phyloP scores from a whole-genome alignment of 2,329 filamentous ascomycete species.

The Trichoderma citrinoviride region DNA sequence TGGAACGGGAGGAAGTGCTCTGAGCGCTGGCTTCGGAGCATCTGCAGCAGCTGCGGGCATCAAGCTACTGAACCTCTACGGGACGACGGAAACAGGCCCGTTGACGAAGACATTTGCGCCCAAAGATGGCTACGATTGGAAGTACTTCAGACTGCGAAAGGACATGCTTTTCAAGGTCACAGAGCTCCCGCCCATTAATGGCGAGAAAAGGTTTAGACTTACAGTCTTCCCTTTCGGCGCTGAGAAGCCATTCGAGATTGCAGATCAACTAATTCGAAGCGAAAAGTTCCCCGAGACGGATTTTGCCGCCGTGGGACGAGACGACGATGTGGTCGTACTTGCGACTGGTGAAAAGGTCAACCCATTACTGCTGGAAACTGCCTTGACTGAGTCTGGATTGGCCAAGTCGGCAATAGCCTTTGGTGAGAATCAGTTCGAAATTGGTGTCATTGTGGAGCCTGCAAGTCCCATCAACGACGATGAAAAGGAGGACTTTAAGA shows the following conservation, averaged over 20 bases:
- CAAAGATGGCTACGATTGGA: conserved; percentile 32
- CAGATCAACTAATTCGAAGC: conserved; percentile 35
- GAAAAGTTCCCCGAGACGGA: conserved; percentile 28
- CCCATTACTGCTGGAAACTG: conserved; percentile 27
- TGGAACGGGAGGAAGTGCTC: conserved; percentile 34
- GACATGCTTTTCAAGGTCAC: conserved; percentile 31
- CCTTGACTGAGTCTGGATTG: conserved; percentile 23
- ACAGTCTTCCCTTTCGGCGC: conserved; percentile 32
- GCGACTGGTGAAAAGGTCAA: conserved; percentile 30
- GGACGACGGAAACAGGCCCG: conserved; percentile 37
- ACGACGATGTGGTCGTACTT: conserved; percentile 33
- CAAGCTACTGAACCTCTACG: conserved; percentile 37
- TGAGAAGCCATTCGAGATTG: conserved; percentile 31
- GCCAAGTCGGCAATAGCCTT: conserved; percentile 26
- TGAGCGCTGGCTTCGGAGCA: conserved; percentile 30
- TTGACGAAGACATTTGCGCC: conserved; percentile 36
- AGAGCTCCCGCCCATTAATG: conserved; percentile 20
- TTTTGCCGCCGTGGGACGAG: conserved; percentile 33
- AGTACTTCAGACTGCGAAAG: conserved; percentile 33
- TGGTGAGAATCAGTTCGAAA: conserved; percentile 27
- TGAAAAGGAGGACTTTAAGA: conserved; percentile 21
- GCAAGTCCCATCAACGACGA: conserved; percentile 2
- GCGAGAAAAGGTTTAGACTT: conserved; percentile 26
- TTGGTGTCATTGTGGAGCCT: conserved; percentile 29
- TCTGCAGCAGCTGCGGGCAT: conserved; percentile 25